Evolutionary conservation across 2,329 filamentous ascomycete genomes (phyloP).

Genomic region (Bipolaris bicolor): DNA sequence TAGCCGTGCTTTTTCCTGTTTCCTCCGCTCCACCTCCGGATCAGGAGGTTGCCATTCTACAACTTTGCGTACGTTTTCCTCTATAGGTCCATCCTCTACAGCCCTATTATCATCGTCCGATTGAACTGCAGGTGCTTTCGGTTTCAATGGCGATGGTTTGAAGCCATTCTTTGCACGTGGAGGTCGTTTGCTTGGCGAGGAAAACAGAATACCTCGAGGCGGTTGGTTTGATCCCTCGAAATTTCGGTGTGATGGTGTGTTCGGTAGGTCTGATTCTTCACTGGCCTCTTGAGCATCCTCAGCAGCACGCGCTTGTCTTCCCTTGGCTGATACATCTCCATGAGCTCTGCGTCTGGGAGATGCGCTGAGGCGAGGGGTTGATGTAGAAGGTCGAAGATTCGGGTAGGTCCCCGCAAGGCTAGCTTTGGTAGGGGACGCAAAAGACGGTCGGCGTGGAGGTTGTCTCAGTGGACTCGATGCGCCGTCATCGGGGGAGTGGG

Average conservation of each 20-base stretch:
- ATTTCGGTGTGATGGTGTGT: constrained; percentile 26
- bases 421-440: constrained; percentile 50
- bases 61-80: not conserved
- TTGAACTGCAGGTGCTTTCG: constrained; percentile 23
- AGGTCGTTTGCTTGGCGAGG: constrained; percentile 43
- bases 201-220: constrained; percentile 34
- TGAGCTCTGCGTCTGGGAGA: constrained; percentile 15
- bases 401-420: constrained; percentile 50
- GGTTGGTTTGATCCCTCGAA: constrained; percentile 28
- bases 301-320: constrained; percentile 28
- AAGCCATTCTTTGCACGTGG: constrained; percentile 22
- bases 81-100: constrained; percentile 16
- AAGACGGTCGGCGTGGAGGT: constrained; percentile 45
- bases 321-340: constrained; percentile 20
- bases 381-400: constrained; percentile 32
- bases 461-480: constrained; percentile 39
- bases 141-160: constrained; percentile 24
- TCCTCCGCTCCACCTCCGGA: constrained; percentile 36
- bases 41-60: constrained; percentile 21
- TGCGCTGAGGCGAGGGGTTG: constrained; percentile 17
- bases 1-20: constrained; percentile 39
- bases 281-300: constrained; percentile 3
- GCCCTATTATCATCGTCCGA: constrained; percentile 16
- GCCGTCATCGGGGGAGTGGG: constrained; percentile 34
- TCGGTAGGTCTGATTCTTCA: constrained; percentile 28